phyloP scores from a whole-genome alignment of 2,329 filamentous ascomycete species.

The Clarireedia sp. region DNA sequence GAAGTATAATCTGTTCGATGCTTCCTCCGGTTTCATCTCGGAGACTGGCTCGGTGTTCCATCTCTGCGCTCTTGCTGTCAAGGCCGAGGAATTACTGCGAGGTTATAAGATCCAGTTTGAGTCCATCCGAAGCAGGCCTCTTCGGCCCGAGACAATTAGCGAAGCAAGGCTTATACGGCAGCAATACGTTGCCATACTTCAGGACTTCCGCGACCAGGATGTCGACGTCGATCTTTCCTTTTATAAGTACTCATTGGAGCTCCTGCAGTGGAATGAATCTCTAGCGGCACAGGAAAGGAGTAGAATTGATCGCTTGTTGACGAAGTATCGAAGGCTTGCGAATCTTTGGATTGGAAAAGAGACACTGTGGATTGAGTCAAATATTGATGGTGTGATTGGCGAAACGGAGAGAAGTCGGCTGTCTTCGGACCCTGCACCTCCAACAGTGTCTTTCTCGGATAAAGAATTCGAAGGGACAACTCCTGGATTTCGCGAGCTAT shows the following conservation, averaged over 20 bases:
- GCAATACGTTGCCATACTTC: constrained; percentile 15
- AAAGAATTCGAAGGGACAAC: neutral
- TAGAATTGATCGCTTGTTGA: neutral
- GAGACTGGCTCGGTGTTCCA: constrained; percentile 15
- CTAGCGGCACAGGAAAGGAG: constrained; percentile 3
- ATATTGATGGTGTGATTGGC: constrained; percentile 1
- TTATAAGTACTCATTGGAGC: constrained; percentile 18
- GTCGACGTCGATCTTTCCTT: constrained; percentile 12
- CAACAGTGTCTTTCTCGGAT: neutral
- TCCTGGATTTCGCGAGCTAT: neutral
- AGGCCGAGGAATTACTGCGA: constrained; percentile 15
- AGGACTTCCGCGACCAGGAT: constrained; percentile 13
- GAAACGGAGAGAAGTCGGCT: neutral
- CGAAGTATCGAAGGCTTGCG: constrained; percentile 5
- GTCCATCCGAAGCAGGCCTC: neutral
- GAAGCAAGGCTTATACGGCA: constrained; percentile 3
- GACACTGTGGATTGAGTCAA: neutral
- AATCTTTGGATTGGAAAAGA: neutral
- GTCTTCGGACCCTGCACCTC: neutral
- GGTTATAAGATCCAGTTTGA: constrained; percentile 6
- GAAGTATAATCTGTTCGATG: constrained; percentile 10
- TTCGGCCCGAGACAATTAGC: neutral
- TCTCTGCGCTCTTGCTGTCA: constrained; percentile 14
- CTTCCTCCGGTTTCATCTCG: constrained; percentile 7
- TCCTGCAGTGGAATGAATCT: constrained; percentile 12